Percentiles rank a stretch among this genome's conserved stretches.
These are phyloP conservation scores for Teratosphaeria destructans DNA, from an alignment of 2,329 filamentous ascomycete species.

Conservation along the genomic window DNA sequence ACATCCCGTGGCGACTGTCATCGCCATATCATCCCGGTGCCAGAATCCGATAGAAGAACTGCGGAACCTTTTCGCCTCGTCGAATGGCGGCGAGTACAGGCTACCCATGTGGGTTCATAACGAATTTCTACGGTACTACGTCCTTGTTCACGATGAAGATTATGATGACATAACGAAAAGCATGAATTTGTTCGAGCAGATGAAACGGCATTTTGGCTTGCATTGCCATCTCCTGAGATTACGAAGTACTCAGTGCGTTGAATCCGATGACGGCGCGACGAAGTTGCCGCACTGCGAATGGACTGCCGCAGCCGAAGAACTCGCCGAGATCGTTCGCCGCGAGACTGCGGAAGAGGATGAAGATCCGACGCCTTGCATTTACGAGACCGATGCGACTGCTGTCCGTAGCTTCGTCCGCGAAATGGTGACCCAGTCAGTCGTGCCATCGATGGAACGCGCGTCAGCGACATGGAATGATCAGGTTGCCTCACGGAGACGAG, in stretches of 20 bases:
- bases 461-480: constrained; percentile 95
- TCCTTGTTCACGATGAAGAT: constrained; percentile 93
- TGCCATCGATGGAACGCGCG: constrained; percentile 92
- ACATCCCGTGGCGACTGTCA: constrained; percentile 87
- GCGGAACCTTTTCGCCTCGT: constrained; percentile 70
- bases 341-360: constrained; percentile 56
- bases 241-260: constrained; percentile 71
- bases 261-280: constrained; percentile 85
- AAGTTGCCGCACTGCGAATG: constrained; percentile 74
- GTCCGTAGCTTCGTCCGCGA: constrained; percentile 85
- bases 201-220: constrained; percentile 96
- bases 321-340: constrained; percentile 52
- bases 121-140: constrained; percentile 91
- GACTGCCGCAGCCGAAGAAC: constrained; percentile 78
- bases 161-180: constrained; percentile 84
- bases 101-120: constrained; percentile 80
- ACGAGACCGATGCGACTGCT: constrained; percentile 82
- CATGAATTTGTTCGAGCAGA: constrained; percentile 86
- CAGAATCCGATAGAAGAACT: constrained; percentile 76
- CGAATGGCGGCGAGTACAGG: constrained; percentile 62
- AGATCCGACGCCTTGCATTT: constrained; percentile 67
- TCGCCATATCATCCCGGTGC: constrained; percentile 88
- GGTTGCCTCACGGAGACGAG: constrained; percentile 78
- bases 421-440: constrained; percentile 86
- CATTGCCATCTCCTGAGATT: constrained; percentile 88